Evolutionary conservation across 129 eudicot species (phyloP).

Genomic region (Centaurea solstitialis): DNA sequence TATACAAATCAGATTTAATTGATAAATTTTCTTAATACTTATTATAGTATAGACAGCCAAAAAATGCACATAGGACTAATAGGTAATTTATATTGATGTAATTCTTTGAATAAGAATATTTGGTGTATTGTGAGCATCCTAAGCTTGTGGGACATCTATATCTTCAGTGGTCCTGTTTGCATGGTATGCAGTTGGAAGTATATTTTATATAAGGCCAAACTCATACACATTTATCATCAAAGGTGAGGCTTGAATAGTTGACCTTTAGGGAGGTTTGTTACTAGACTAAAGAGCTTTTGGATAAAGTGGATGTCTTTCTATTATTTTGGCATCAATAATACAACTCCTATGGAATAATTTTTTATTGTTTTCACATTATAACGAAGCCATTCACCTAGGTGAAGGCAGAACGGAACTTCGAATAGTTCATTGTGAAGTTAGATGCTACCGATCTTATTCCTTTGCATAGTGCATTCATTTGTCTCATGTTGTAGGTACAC

Average conservation of each 20-base stretch:
- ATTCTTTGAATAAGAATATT: slow-evolving; percentile 6
- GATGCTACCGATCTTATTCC: not conserved
- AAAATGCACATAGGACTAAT: not conserved
- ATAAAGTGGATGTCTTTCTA: slow-evolving; percentile 2
- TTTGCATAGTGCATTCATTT: slow-evolving; percentile 7
- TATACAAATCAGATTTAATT: not conserved
- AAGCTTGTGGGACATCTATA: not conserved
- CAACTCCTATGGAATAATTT: not conserved
- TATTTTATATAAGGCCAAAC: not conserved
- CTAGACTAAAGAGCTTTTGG: not conserved
- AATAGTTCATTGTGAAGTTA: not conserved
- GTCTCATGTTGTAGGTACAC: slow-evolving; percentile 66
- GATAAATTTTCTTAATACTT: not conserved
- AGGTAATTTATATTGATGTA: slow-evolving; percentile 5
- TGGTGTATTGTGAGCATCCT: not conserved
- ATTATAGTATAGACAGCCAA: not conserved
- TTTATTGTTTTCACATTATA: not conserved
- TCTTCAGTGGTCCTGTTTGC: slow-evolving; percentile 26
- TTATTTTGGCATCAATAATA: not conserved
- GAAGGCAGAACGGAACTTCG: not conserved
- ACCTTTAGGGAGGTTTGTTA: not conserved
- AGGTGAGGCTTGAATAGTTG: not conserved
- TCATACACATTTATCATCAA: not conserved
- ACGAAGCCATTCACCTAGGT: not conserved
- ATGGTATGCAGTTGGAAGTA: slow-evolving; percentile 4